A percentile compares a stretch with the other conserved stretches of the same genome.
Evolutionary conservation across 2,329 filamentous ascomycete species (phyloP).

Genomic region (Leptographium procerum): DNA sequence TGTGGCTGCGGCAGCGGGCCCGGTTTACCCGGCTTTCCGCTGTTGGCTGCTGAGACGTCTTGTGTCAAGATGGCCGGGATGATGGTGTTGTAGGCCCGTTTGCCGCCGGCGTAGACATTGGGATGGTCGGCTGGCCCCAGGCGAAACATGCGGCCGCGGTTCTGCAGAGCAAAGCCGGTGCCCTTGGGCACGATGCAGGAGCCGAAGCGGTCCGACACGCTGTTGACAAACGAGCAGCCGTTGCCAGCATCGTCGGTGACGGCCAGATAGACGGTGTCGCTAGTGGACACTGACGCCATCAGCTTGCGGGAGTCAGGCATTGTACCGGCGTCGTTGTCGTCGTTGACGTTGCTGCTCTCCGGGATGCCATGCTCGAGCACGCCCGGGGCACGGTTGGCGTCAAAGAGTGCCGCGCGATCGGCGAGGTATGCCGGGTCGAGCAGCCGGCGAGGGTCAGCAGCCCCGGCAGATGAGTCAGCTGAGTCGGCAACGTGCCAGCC

Average conservation of each 20-base stretch:
- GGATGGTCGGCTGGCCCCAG: conserved; percentile 55
- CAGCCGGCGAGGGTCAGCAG: conserved; percentile 26
- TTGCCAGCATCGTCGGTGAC: conserved; percentile 74
- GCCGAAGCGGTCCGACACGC: conserved; percentile 78
- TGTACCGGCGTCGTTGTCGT: neutral
- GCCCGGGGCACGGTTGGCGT: conserved; percentile 47
- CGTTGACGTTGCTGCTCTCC: neutral
- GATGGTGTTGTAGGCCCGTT: conserved; percentile 91
- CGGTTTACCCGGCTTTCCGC: neutral
- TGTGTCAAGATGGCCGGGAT: conserved; percentile 85
- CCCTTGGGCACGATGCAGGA: conserved; percentile 73
- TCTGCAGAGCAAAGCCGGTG: conserved; percentile 85
- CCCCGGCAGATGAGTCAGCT: conserved; percentile 43
- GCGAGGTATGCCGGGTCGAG: conserved; percentile 62
- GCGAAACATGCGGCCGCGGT: conserved; percentile 76
- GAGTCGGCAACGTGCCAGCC: conserved; percentile 85
- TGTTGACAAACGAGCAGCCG: conserved; percentile 90
- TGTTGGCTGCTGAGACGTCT: neutral
- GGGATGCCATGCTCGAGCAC: neutral
- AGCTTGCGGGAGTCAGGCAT: too few species aligned
- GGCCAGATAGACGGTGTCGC: conserved; percentile 89
- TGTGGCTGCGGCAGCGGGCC: neutral
- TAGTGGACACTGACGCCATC: conserved; percentile 34
- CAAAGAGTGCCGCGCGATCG: conserved; percentile 49
- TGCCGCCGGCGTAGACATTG: conserved; percentile 66